phyloP scores from a whole-genome alignment of 176 grass and related monocot species.

The Pontederia crassipes region DNA sequence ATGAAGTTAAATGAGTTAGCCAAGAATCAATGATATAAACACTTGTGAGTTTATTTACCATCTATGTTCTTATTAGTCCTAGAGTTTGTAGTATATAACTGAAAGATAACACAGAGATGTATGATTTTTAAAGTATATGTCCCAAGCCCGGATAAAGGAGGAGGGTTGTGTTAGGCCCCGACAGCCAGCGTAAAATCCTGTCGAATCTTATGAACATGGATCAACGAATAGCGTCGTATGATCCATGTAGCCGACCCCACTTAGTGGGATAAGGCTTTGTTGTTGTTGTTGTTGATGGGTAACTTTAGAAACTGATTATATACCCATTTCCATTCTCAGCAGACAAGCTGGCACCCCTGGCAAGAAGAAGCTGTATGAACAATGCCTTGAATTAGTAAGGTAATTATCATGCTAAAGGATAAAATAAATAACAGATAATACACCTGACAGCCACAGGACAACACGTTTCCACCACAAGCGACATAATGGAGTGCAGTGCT shows the following conservation, averaged over 20 bases:
- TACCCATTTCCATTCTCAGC: conserved; percentile 63
- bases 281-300: too few relatives aligned
- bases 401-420: not conserved
- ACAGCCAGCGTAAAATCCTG: too few relatives aligned
- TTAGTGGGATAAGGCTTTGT: too few relatives aligned
- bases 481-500: conserved; percentile 89
- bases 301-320: conserved; percentile 13
- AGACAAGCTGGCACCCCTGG: conserved; percentile 60
- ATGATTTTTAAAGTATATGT: too few relatives aligned
- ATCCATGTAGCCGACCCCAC: too few relatives aligned
- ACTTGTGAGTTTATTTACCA: not conserved
- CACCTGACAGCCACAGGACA: conserved; percentile 58
- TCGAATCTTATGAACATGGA: too few relatives aligned
- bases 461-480: conserved; percentile 81
- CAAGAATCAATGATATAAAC: not conserved
- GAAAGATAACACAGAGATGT: too few relatives aligned
- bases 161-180: too few relatives aligned
- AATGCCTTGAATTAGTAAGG: conserved; percentile 11
- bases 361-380: conserved; percentile 66
- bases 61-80: not conserved
- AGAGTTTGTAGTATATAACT: not conserved
- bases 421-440: conserved; percentile 13
- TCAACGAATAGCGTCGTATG: too few relatives aligned
- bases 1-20: too few relatives aligned
- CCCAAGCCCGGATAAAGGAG: too few relatives aligned